Evolutionary conservation across 2,329 filamentous ascomycete species (phyloP).

Genomic region (Aureobasidium musti): DNA sequence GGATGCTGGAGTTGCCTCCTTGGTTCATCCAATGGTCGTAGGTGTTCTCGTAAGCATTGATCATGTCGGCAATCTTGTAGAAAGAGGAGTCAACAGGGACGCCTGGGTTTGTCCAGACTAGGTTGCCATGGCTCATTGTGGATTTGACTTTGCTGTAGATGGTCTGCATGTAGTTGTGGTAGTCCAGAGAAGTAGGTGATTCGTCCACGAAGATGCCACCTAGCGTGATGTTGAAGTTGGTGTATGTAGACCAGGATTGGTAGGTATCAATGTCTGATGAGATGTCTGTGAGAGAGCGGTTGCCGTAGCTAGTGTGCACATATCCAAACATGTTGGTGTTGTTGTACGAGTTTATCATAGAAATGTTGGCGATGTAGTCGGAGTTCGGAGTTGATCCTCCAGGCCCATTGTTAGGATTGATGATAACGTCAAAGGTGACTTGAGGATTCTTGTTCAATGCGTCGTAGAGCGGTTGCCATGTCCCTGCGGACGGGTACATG

Average conservation of each 20-base stretch:
- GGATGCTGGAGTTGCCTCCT: conserved; percentile 30
- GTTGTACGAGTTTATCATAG: conserved; percentile 34
- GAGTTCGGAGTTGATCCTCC: conserved; percentile 33
- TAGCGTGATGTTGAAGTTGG: conserved; percentile 34
- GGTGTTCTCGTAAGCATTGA: conserved; percentile 35
- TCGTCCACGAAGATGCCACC: conserved; percentile 41
- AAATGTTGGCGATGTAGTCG: conserved; percentile 35
- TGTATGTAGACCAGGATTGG: conserved; percentile 31
- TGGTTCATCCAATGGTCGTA: conserved; percentile 29
- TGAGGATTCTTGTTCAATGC: conserved; percentile 31
- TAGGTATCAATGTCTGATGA: conserved; percentile 34
- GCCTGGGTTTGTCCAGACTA: conserved; percentile 36
- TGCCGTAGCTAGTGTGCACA: conserved; percentile 37
- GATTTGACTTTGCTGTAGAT: conserved; percentile 31
- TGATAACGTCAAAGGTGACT: conserved; percentile 31
- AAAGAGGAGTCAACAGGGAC: conserved; percentile 31
- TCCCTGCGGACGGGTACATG: conserved; percentile 36
- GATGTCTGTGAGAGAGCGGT: conserved; percentile 33
- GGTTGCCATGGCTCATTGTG: conserved; percentile 30
- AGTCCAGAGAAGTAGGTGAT: conserved; percentile 32
- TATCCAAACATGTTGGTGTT: conserved; percentile 39
- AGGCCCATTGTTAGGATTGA: conserved; percentile 33
- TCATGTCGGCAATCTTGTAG: conserved; percentile 34
- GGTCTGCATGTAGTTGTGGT: conserved; percentile 33
- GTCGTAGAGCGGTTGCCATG: conserved; percentile 36